Evolutionary conservation across 495 filamentous ascomycete species (phyloP).

Genomic region (Hypoxylon trugodes): DNA sequence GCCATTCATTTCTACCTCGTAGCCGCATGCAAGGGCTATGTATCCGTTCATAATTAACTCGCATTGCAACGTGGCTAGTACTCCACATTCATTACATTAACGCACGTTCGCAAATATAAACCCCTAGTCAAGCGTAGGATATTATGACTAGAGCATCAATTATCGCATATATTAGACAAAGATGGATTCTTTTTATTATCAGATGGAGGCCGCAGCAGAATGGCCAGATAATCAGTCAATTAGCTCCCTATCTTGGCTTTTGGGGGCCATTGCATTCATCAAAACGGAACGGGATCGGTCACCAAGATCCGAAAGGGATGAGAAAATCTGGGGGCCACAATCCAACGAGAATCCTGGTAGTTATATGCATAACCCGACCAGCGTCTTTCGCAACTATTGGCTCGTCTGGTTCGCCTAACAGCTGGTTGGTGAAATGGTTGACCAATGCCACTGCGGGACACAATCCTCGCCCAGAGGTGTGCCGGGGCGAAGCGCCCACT

Average conservation of each 20-base stretch:
- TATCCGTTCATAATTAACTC: background rate
- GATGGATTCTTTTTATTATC: constrained; percentile 11
- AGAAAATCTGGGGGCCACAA: constrained; percentile 9
- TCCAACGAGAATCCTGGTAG: constrained; percentile 24
- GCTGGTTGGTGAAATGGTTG: constrained; percentile 10
- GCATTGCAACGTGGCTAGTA: background rate
- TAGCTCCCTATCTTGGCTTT: constrained; percentile 20
- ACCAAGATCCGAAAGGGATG: constrained; percentile 31
- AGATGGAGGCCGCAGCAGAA: constrained; percentile 17
- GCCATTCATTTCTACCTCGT: background rate
- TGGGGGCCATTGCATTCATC: constrained; percentile 20
- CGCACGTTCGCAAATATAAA: constrained; percentile 11
- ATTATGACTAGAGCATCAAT: constrained; percentile 8
- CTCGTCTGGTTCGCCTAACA: constrained; percentile 7
- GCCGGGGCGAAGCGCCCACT: constrained; percentile 40
- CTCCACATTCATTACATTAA: constrained; percentile 4
- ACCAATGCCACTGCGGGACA: constrained; percentile 38
- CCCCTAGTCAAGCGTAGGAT: constrained; percentile 15
- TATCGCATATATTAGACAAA: constrained; percentile 16
- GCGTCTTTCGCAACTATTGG: constrained; percentile 32
- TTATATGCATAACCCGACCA: constrained; percentile 20
- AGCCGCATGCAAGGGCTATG: background rate
- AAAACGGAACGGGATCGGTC: constrained; percentile 21
- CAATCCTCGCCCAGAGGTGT: constrained; percentile 24
- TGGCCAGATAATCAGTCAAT: constrained; percentile 4